phyloP scores from a whole-genome alignment of 345 rosid genomes.

The Raphanus raphanistrum region DNA sequence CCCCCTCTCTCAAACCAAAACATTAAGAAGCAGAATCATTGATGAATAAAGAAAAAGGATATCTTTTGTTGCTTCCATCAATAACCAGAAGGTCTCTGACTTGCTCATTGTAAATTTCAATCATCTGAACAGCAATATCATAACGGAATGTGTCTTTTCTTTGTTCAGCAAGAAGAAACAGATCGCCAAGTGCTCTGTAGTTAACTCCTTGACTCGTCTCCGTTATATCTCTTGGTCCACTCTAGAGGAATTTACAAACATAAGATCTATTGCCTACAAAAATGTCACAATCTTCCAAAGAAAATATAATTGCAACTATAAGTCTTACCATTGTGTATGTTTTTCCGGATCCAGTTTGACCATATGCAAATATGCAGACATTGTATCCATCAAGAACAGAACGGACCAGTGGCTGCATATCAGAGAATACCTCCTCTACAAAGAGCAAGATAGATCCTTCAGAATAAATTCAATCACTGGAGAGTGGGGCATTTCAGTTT shows the following conservation, averaged over 20 bases:
- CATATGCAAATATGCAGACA: constrained; percentile 99
- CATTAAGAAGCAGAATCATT: constrained; percentile 11
- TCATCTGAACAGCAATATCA: constrained; percentile 91
- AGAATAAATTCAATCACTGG: not conserved
- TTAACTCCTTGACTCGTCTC: constrained; percentile 89
- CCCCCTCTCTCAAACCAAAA: constrained; percentile 2
- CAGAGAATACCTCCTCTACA: constrained; percentile 94
- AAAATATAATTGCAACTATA: not conserved
- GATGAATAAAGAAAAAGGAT: constrained; percentile 67
- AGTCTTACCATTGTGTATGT: constrained; percentile 85
- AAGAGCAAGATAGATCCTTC: constrained; percentile 24
- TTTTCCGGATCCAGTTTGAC: constrained; percentile 98
- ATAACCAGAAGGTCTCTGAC: constrained; percentile 84
- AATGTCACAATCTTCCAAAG: constrained; percentile 25
- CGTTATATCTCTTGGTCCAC: constrained; percentile 80
- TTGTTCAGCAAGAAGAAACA: constrained; percentile 84
- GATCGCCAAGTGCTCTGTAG: constrained; percentile 87
- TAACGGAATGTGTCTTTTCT: constrained; percentile 76
- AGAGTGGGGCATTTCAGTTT: not conserved
- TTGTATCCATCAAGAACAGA: constrained; percentile 96
- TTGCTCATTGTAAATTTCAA: constrained; percentile 96
- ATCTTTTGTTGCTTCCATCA: constrained; percentile 94
- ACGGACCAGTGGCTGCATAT: constrained; percentile 93
- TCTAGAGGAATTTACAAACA: constrained; percentile 47
- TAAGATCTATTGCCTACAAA: not conserved